A percentile compares a stretch with the other conserved stretches of the same genome.
Evolutionary conservation across 106 monocot species (phyloP).

Genomic region (Ottelia alismoides): DNA sequence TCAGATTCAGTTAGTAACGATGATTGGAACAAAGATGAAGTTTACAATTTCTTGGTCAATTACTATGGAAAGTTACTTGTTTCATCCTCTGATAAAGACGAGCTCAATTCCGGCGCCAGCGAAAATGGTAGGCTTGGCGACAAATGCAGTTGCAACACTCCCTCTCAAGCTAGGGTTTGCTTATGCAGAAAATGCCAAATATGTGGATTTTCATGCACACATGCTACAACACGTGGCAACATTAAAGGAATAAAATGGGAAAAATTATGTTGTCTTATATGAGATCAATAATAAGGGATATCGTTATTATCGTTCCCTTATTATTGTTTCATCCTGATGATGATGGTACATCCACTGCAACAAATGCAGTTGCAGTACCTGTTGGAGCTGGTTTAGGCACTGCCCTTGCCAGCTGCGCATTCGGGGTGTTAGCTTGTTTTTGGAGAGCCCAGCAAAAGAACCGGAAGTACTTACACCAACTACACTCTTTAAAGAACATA

Average conservation of each 20-base stretch:
- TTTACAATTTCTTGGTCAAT: constrained; percentile 55
- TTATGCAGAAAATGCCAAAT: too few species aligned
- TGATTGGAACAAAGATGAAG: constrained; percentile 77
- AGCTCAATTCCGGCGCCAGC: constrained; percentile 9
- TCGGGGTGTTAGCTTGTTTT: constrained; percentile 88
- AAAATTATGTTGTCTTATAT: too few species aligned
- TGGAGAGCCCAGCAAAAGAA: constrained; percentile 98
- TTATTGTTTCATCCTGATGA: too few species aligned
- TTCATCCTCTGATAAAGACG: constrained; percentile 30
- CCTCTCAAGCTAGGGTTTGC: too few species aligned
- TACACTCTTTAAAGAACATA: constrained; percentile 95
- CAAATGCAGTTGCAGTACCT: constrained; percentile 65
- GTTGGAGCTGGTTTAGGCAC: constrained; percentile 81
- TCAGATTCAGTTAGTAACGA: too few species aligned
- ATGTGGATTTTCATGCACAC: too few species aligned
- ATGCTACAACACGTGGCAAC: too few species aligned
- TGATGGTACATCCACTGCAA: constrained; percentile 24
- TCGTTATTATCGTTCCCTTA: too few species aligned
- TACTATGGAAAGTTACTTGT: constrained; percentile 64
- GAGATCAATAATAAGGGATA: too few species aligned
- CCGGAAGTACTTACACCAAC: constrained; percentile 95
- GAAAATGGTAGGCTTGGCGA: too few species aligned
- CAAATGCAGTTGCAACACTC: too few species aligned
- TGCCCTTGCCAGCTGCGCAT: constrained; percentile 82
- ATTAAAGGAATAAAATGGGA: too few species aligned